phyloP scores from a whole-genome alignment of 2,329 filamentous ascomycete species.

The Diaporthe capsici region DNA sequence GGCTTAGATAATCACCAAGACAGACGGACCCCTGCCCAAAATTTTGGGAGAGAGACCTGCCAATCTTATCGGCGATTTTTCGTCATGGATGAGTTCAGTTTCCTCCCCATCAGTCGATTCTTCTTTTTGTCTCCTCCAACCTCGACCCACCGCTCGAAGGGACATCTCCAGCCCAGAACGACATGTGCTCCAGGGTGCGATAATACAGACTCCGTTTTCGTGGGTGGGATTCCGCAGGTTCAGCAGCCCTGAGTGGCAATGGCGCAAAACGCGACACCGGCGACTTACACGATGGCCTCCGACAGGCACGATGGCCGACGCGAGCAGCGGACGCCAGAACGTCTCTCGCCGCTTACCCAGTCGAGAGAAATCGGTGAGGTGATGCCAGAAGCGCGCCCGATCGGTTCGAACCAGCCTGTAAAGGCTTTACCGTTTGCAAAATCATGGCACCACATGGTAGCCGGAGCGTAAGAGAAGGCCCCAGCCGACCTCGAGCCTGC shows the following conservation, averaged over 20 bases:
- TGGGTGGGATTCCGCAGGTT: constrained; percentile 5
- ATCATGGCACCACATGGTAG: constrained; percentile 93
- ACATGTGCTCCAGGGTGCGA: constrained; percentile 23
- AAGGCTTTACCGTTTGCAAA: constrained; percentile 72
- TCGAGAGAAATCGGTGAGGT: constrained; percentile 74
- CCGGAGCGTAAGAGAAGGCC: constrained; percentile 79
- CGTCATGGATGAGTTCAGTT: constrained; percentile 29
- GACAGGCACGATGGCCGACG: constrained; percentile 33
- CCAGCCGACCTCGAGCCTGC: constrained; percentile 3
- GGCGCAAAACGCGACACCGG: constrained; percentile 41
- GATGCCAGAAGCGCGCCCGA: constrained; percentile 53
- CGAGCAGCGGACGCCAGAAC: constrained; percentile 34
- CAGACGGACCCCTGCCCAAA: constrained; percentile 23
- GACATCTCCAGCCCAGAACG: neutral
- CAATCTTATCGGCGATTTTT: constrained; percentile 38
- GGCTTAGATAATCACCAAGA: constrained; percentile 19
- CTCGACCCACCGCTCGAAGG: neutral
- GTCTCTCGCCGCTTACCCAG: constrained; percentile 59
- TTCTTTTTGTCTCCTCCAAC: neutral
- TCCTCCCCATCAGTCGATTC: constrained; percentile 24
- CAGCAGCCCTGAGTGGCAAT: constrained; percentile 32
- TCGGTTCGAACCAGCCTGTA: constrained; percentile 48
- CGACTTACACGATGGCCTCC: constrained; percentile 40
- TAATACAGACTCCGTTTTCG: constrained; percentile 18
- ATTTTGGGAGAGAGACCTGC: neutral